A percentile compares a stretch with the other conserved stretches of the same genome.
phyloP scores from a whole-genome alignment of 176 grass and related monocot species.

The Oryza longistaminata region DNA sequence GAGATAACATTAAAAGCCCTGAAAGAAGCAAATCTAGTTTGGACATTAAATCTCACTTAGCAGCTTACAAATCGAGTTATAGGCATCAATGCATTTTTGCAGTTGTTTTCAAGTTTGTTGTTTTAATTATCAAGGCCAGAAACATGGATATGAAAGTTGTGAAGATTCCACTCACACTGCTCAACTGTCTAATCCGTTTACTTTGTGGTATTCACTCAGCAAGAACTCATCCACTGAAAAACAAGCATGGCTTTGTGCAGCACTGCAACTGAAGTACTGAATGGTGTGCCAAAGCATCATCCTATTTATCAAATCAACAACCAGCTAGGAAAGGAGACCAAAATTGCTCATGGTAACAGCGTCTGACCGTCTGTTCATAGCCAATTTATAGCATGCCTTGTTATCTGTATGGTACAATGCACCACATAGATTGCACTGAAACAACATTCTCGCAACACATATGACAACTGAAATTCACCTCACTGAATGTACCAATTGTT shows the following conservation, averaged over 20 bases:
- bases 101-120: neutral
- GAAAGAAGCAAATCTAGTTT: neutral
- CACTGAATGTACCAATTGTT: neutral
- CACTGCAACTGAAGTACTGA: neutral
- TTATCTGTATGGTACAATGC: neutral
- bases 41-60: neutral
- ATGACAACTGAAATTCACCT: neutral
- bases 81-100: slow-evolving; percentile 20
- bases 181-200: neutral
- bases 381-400: neutral
- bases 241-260: neutral
- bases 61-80: neutral
- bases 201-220: neutral
- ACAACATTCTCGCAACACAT: neutral
- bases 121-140: slow-evolving; percentile 10
- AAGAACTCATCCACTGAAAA: neutral
- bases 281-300: neutral
- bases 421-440: neutral
- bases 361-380: neutral
- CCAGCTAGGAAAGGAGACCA: neutral
- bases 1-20: neutral
- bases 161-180: neutral
- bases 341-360: neutral
- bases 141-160: neutral
- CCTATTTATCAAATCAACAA: neutral